These are phyloP conservation scores for Neostapfia colusana DNA, from an alignment of 176 grass and related monocot genomes.

Conservation along the genomic window DNA sequence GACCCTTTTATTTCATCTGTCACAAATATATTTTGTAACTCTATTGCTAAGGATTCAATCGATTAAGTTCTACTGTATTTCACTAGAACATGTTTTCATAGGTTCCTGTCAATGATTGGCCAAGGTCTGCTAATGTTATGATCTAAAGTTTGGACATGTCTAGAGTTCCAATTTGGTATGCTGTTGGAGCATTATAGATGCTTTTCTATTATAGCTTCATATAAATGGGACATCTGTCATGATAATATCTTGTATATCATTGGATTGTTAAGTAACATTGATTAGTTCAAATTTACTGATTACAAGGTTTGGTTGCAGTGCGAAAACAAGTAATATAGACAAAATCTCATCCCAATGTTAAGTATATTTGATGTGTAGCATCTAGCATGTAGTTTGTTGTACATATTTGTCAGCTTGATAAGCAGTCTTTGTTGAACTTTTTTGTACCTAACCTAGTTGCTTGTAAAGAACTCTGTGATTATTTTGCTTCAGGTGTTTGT, in stretches of 20 bases:
- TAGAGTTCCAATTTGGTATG: background rate
- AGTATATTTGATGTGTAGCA: background rate
- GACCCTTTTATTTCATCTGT: background rate
- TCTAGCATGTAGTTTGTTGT: background rate
- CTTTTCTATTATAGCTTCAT: too few relatives aligned
- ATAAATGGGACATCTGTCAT: too few relatives aligned
- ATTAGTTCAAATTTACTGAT: constrained; percentile 5
- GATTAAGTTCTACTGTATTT: background rate
- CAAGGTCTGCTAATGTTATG: background rate
- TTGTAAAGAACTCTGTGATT: too few relatives aligned
- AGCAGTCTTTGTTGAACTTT: background rate
- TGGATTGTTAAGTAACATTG: background rate
- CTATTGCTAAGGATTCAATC: background rate
- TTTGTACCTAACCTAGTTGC: too few relatives aligned
- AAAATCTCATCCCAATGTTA: background rate
- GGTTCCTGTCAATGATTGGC: background rate
- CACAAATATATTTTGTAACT: background rate
- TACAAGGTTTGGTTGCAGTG: background rate
- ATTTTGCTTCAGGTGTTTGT: too few relatives aligned
- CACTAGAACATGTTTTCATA: background rate
- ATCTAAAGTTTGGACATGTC: background rate
- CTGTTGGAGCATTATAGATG: constrained; percentile 7
- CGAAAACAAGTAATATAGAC: background rate
- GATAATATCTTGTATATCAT: too few relatives aligned
- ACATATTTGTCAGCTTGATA: too few relatives aligned